These are phyloP conservation scores for Piper betle DNA, from an alignment of 164 flowering plant species.

Conservation along the genomic window DNA sequence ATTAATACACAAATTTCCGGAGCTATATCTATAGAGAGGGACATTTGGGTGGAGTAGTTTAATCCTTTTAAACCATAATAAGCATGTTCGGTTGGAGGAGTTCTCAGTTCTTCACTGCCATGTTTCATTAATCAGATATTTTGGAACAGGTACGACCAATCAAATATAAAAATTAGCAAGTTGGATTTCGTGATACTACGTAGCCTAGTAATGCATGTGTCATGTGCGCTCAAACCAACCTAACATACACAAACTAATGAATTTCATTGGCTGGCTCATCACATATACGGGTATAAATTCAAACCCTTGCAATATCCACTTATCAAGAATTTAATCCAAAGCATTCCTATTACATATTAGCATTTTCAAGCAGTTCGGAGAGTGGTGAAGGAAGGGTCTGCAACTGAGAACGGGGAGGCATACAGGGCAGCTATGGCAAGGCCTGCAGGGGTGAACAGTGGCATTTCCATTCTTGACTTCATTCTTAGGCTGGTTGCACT, in stretches of 20 bases:
- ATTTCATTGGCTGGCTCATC: neutral
- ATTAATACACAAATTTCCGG: neutral
- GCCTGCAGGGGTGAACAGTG: constrained; percentile 30
- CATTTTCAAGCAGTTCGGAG: neutral
- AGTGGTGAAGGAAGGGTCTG: constrained; percentile 19
- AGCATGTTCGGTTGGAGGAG: neutral
- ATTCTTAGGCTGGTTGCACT: constrained; percentile 46
- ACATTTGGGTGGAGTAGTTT: neutral
- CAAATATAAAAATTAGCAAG: neutral
- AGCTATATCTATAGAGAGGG: too few relatives aligned
- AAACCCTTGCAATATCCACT: neutral
- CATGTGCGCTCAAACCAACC: neutral
- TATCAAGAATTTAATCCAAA: neutral
- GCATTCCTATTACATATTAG: too few relatives aligned
- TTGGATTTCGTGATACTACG: neutral
- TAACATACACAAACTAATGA: neutral
- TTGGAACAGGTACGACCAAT: neutral
- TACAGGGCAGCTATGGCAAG: constrained; percentile 12
- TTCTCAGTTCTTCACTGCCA: neutral
- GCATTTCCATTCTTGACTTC: constrained; percentile 53
- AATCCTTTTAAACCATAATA: neutral
- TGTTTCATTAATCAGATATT: too few relatives aligned
- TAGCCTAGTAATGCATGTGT: neutral
- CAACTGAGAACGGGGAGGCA: constrained; percentile 20
- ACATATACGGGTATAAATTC: neutral